A percentile compares a stretch with the other conserved stretches of the same genome.
Evolutionary conservation across 192 early-diverging fungal genomes (phyloP).

Genomic region (Mortierella hygrophila): DNA sequence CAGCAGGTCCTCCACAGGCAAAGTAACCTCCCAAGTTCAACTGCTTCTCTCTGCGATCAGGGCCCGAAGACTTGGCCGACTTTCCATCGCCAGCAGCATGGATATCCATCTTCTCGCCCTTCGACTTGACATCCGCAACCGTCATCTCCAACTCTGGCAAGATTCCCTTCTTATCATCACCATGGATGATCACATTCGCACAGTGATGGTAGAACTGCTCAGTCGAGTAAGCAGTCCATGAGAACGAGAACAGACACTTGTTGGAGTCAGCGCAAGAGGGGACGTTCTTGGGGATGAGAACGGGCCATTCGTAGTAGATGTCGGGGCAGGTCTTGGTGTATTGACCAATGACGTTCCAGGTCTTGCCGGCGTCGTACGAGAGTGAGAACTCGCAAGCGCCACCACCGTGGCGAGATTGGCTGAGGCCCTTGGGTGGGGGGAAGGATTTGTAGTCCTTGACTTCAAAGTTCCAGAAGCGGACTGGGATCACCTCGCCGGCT

Average conservation of each 20-base stretch:
- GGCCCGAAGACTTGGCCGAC: conserved; percentile 18
- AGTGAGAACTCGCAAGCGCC: conserved; percentile 79
- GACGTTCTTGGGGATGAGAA: conserved; percentile 45
- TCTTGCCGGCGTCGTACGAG: conserved; percentile 71
- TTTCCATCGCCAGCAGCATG: conserved; percentile 22
- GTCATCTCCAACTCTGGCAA: conserved; percentile 34
- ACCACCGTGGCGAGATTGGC: conserved; percentile 69
- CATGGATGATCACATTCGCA: conserved; percentile 72
- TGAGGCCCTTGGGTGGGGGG: conserved; percentile 31
- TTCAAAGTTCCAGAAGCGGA: conserved; percentile 60
- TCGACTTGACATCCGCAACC: conserved; percentile 15
- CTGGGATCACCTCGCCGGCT: conserved; percentile 60
- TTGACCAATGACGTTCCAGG: conserved; percentile 57
- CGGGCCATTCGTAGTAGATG: conserved; percentile 52
- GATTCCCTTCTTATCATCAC: conserved; percentile 23
- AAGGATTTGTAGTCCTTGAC: conserved; percentile 35
- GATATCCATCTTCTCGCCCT: conserved; percentile 11
- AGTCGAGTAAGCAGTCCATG: conserved; percentile 79
- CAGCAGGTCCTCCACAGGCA: conserved; percentile 22
- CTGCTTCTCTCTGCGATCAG: conserved; percentile 1
- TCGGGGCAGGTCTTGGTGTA: conserved; percentile 57
- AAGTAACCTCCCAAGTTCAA: conserved; percentile 23
- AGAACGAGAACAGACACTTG: conserved; percentile 60
- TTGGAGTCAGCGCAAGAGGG: conserved; percentile 35
- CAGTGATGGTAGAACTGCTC: conserved; percentile 85